phyloP scores from a whole-genome alignment of 768 basidiomycete species.

The Boletus subparvulus region DNA sequence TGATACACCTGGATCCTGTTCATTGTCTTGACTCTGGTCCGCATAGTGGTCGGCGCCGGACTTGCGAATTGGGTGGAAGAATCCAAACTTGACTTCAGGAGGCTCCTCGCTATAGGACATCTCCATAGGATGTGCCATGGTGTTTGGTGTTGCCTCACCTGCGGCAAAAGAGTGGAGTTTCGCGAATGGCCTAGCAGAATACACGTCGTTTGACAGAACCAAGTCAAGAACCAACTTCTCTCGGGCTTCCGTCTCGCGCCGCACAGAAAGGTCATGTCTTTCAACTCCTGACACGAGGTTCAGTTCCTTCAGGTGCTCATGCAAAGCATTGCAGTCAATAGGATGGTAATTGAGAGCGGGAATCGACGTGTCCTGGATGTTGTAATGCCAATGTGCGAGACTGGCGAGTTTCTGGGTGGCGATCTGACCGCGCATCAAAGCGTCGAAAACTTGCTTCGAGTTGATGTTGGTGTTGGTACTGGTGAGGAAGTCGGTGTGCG shows the following conservation, averaged over 20 bases:
- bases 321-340: slow-evolving; percentile 33
- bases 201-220: slow-evolving; percentile 55
- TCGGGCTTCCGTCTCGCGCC: slow-evolving; percentile 52
- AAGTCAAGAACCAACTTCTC: slow-evolving; percentile 67
- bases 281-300: slow-evolving; percentile 41
- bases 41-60: slow-evolving; percentile 27
- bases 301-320: slow-evolving; percentile 43
- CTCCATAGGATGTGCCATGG: slow-evolving; percentile 25
- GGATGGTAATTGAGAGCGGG: slow-evolving; percentile 41
- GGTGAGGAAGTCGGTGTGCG: slow-evolving; percentile 59
- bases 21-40: slow-evolving; percentile 20
- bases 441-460: slow-evolving; percentile 51
- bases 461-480: slow-evolving; percentile 44
- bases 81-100: slow-evolving; percentile 61
- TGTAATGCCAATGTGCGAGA: slow-evolving; percentile 53
- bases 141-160: slow-evolving; percentile 9
- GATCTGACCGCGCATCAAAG: slow-evolving; percentile 49
- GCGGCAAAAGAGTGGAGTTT: slow-evolving; percentile 13
- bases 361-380: slow-evolving; percentile 47
- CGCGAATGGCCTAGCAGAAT: slow-evolving; percentile 45
- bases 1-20: slow-evolving; percentile 23
- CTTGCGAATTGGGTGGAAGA: slow-evolving; percentile 50
- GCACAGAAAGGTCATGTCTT: slow-evolving; percentile 40
- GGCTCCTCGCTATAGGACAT: slow-evolving; percentile 56
- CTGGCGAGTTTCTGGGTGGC: slow-evolving; percentile 37